A percentile compares a stretch with the other conserved stretches of the same genome.
These are phyloP conservation scores for Rhizopus delemar DNA, from an alignment of 371 early-diverging fungal species.

Conservation along the genomic window DNA sequence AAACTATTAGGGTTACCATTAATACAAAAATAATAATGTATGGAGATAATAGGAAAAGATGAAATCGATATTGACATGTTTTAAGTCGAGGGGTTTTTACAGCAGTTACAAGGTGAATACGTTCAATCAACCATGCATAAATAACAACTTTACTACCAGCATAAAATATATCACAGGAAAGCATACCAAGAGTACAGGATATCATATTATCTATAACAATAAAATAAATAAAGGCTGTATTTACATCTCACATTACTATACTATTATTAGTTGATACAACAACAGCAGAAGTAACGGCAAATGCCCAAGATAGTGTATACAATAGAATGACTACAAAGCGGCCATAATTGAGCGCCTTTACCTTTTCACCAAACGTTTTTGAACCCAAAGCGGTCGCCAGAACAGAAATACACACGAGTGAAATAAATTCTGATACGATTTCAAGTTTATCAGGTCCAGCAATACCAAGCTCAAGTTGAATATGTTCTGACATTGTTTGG, in stretches of 20 bases:
- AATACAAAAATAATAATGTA: conserved; percentile 47
- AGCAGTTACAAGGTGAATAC: conserved; percentile 48
- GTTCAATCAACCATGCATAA: conserved; percentile 53
- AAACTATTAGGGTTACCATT: conserved; percentile 31
- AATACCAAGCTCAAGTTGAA: conserved; percentile 7
- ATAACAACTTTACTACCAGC: conserved; percentile 50
- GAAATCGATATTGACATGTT: conserved; percentile 48
- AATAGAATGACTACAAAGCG: conserved; percentile 42
- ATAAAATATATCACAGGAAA: conserved; percentile 49
- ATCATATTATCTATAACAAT: conserved; percentile 33
- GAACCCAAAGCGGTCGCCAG: conserved; percentile 41
- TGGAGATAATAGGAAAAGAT: conserved; percentile 46
- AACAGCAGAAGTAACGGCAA: conserved; percentile 37
- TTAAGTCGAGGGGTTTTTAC: conserved; percentile 45
- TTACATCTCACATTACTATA: conserved; percentile 11
- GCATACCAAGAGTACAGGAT: conserved; percentile 50
- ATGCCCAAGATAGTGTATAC: conserved; percentile 47
- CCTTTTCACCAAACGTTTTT: conserved; percentile 39
- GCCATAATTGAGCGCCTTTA: conserved; percentile 42
- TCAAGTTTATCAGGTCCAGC: conserved; percentile 40
- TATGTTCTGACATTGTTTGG: background rate
- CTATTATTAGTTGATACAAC: conserved; percentile 51
- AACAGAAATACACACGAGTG: conserved; percentile 44
- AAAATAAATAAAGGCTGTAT: background rate
- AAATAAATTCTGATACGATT: conserved; percentile 39